Base-by-base conservation (phyloP, 2,329 filamentous ascomycete species). In the Bipolaris oryzae region DNA sequence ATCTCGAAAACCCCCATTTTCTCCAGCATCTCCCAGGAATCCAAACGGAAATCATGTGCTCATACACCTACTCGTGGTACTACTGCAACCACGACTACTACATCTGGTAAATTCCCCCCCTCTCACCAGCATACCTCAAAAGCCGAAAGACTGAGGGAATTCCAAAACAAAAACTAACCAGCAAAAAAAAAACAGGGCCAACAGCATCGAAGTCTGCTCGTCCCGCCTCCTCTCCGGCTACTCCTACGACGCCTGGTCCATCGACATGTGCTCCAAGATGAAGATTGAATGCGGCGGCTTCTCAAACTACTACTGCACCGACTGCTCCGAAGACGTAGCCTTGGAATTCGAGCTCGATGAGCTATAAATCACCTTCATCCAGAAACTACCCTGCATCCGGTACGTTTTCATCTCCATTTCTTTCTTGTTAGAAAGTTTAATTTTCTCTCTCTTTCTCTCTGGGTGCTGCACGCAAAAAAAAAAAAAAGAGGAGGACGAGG, bases 81-180 rank as follows among this genome's bases (percentile, higher is more conserved):
- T 78, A 77, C 69, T 81, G 79, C 71, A 79, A 79, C 69, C 78
- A 79, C 69, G 78, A 79, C 64, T 79, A 79, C 70, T 81, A 79
- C 69, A 80, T 81, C 69, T 77, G 78, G 73, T 73, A 52, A 53
- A 54, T 43, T n/a, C 13, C 3, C n/a, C n/a, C n/a, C 3, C 5
- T 21, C 5, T 20, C 20, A 13, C 10, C 10, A 28, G 7, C 20
- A 6, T 21, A 7, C 20, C 25, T 11, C 13, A 6, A 34, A 6
- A 34, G 33, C 23, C 5, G 33, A 21, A 9, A 41, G 21, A 37
- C 44, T 3, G 21, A 28, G 34, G 7, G 7, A 9, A 33, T 15
- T n/a, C n/a, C n/a, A n/a, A 11, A 31, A n/a, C 1, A 31, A 28
- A 31, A 31, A 15, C 38, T 45, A 50, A 38, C 28, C 9, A 2